Conservation (phyloP, 2,329 filamentous ascomycete species). For the Curvularia sp. region DNA sequence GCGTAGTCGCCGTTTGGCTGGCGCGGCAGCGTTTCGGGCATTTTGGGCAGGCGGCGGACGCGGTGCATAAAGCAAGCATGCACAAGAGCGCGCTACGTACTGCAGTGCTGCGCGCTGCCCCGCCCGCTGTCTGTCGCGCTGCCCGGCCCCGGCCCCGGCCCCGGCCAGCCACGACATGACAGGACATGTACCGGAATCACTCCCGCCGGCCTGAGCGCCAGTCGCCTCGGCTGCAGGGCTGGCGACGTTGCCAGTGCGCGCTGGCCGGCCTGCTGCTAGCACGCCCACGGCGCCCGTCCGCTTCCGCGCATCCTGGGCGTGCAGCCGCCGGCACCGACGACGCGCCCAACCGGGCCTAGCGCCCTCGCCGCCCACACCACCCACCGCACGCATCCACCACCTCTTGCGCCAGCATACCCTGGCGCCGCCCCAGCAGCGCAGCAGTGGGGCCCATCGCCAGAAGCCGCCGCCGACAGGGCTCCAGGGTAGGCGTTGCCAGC, state of each 20-base stretch:
- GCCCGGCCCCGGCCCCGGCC: background rate
- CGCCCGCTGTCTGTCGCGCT: conserved; percentile 2
- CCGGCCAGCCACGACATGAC: conserved; percentile 13
- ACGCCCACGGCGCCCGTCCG: conserved; percentile 18
- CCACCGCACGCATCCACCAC: too few relatives aligned
- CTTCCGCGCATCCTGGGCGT: conserved; percentile 42
- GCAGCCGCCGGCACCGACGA: background rate
- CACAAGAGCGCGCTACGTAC: background rate
- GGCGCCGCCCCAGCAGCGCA: background rate
- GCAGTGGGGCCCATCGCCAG: conserved; percentile 21
- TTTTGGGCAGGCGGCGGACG: conserved; percentile 12
- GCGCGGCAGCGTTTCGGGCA: conserved; percentile 20
- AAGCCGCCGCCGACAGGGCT: conserved; percentile 34
- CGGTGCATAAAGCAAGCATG: background rate
- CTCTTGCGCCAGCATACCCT: background rate
- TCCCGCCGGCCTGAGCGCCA: conserved; percentile 25
- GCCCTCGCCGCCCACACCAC: too few relatives aligned
- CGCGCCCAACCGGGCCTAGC: background rate
- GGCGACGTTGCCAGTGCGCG: conserved; percentile 20
- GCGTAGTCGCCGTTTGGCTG: background rate
- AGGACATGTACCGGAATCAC: conserved; percentile 27
- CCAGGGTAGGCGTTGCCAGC: conserved; percentile 15
- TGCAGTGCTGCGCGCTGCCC: conserved; percentile 2
- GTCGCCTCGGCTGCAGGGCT: conserved; percentile 23
- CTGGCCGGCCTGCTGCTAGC: conserved; percentile 4